Evolutionary conservation across 2,329 filamentous ascomycete species (phyloP).

Genomic region (Pseudogymnoascus sp.): DNA sequence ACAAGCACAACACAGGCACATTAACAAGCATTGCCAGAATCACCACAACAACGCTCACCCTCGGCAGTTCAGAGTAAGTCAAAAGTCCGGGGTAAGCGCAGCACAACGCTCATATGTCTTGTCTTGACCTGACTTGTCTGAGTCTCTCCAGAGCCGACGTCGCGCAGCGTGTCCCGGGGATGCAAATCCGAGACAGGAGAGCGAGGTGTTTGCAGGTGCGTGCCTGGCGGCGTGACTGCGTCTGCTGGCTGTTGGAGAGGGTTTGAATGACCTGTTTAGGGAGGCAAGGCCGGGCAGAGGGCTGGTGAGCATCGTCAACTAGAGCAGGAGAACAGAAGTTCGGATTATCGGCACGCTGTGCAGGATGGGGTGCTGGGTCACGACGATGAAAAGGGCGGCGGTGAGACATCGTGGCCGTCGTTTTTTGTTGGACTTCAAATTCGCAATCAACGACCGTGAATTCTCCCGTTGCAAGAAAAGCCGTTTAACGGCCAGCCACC

Average conservation of each 20-base stretch:
- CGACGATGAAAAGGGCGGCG: background rate
- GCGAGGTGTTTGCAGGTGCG: background rate
- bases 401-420: conserved; percentile 2
- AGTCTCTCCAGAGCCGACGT: background rate
- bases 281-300: background rate
- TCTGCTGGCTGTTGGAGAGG: background rate
- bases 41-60: background rate
- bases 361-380: background rate
- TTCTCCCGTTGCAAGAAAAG: background rate
- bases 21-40: too few relatives aligned
- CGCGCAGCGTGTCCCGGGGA: background rate
- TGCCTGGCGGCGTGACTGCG: background rate
- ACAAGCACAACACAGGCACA: background rate
- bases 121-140: too few relatives aligned
- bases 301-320: background rate
- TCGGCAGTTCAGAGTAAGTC: too few relatives aligned
- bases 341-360: background rate
- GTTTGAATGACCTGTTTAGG: background rate
- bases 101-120: too few relatives aligned
- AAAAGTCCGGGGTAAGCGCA: background rate
- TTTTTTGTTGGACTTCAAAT: background rate
- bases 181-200: background rate
- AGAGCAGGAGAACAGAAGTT: background rate
- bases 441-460: background rate
- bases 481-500: background rate